Conservation (phyloP, 164 flowering plant species). For the Cinnamomum micranthum region DNA sequence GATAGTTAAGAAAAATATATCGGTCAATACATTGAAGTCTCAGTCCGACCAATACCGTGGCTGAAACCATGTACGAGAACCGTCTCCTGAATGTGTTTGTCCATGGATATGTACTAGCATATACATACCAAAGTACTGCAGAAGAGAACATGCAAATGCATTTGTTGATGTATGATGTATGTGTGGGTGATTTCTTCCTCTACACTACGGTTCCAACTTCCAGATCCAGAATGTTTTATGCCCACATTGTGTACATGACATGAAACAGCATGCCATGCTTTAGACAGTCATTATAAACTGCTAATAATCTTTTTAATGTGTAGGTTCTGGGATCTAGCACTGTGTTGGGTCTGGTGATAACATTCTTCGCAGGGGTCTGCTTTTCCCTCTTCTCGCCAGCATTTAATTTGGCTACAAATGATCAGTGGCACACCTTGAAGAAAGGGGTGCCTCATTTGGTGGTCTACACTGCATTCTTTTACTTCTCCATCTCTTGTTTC, state of each 20-base stretch:
- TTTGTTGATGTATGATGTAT: background rate
- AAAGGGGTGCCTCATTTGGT: constrained; percentile 63
- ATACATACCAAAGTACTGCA: background rate
- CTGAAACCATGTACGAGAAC: background rate
- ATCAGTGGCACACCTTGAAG: constrained; percentile 65
- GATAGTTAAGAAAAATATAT: too few relatives aligned
- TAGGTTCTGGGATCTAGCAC: constrained; percentile 73
- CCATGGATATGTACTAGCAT: background rate
- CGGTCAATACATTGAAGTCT: background rate
- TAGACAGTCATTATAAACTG: background rate
- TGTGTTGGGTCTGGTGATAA: constrained; percentile 47
- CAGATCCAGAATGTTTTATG: background rate
- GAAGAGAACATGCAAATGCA: background rate
- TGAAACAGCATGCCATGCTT: background rate
- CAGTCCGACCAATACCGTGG: background rate
- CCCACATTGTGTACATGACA: background rate
- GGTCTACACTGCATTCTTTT: constrained; percentile 81
- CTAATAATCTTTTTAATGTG: constrained; percentile 2
- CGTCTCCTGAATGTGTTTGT: background rate
- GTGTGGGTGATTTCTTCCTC: background rate
- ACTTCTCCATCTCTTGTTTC: constrained; percentile 70
- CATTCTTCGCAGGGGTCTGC: constrained; percentile 69
- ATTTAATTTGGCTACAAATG: constrained; percentile 78
- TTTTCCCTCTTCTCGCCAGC: constrained; percentile 83
- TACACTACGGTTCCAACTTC: background rate